A percentile compares a stretch with the other conserved stretches of the same genome.
phyloP scores from a whole-genome alignment of 2,329 filamentous ascomycete genomes.

The Penicillium sclerotiorum region DNA sequence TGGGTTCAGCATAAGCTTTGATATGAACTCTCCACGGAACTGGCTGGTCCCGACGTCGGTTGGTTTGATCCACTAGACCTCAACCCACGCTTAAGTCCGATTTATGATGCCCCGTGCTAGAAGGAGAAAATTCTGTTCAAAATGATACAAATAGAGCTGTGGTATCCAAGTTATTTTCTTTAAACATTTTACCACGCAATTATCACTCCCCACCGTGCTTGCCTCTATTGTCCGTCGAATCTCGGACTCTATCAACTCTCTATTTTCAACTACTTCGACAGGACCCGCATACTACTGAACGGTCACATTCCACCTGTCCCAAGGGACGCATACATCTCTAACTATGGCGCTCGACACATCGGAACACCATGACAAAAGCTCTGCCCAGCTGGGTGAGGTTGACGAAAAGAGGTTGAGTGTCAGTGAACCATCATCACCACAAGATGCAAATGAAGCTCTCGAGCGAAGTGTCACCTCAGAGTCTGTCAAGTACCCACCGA shows the following conservation, averaged over 20 bases:
- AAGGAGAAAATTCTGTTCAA: not conserved
- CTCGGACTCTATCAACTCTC: no score
- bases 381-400: not conserved
- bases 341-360: not conserved
- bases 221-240: no score
- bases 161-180: no score
- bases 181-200: no score
- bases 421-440: not conserved
- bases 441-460: not conserved
- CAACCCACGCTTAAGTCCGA: not conserved
- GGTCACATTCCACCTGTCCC: no score
- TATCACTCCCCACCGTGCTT: no score
- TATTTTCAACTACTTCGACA: no score
- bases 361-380: not conserved
- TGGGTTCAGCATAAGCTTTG: not conserved
- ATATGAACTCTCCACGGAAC: not conserved
- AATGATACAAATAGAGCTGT: not conserved
- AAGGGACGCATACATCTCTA: no score
- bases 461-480: constrained; percentile 1
- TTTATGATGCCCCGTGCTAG: not conserved
- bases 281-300: no score
- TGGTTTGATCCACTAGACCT: not conserved
- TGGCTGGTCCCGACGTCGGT: not conserved
- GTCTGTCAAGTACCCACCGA: constrained; percentile 3
- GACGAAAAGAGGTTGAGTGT: not conserved